phyloP scores from a whole-genome alignment of 1,139 yeast species.

The Zygosaccharomyces sapae region DNA sequence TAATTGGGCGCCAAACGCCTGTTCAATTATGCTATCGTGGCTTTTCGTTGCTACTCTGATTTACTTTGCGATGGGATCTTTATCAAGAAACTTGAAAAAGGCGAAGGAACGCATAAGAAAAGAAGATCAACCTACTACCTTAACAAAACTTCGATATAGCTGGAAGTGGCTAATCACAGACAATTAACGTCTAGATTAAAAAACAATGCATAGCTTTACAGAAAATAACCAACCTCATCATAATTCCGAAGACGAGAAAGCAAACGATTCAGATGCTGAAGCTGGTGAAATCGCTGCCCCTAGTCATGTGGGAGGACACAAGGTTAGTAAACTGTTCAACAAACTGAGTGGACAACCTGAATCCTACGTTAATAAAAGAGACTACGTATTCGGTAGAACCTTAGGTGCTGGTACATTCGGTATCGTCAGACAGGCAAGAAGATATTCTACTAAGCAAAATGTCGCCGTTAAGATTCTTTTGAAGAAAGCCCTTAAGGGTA shows the following conservation, averaged over 20 bases:
- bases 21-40: background rate
- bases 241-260: background rate
- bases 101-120: background rate
- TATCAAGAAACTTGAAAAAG: background rate
- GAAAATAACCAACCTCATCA: background rate
- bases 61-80: background rate
- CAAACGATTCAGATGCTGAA: slow-evolving; percentile 9
- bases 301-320: slow-evolving; percentile 30
- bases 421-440: slow-evolving; percentile 73
- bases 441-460: slow-evolving; percentile 54
- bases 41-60: background rate
- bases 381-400: slow-evolving; percentile 70
- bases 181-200: no score
- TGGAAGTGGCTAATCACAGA: no score
- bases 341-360: slow-evolving; percentile 72
- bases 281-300: slow-evolving; percentile 15
- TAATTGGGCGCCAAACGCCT: no score
- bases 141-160: no score
- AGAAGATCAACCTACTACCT: background rate
- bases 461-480: slow-evolving; percentile 84
- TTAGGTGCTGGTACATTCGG: slow-evolving; percentile 93
- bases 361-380: slow-evolving; percentile 58
- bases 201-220: no score
- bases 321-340: slow-evolving; percentile 37
- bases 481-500: slow-evolving; percentile 75